Percentiles rank a stretch among this genome's conserved stretches.
These are phyloP conservation scores for Ophiostoma piceae DNA, from an alignment of 2,329 filamentous ascomycete species.

Conservation along the genomic window DNA sequence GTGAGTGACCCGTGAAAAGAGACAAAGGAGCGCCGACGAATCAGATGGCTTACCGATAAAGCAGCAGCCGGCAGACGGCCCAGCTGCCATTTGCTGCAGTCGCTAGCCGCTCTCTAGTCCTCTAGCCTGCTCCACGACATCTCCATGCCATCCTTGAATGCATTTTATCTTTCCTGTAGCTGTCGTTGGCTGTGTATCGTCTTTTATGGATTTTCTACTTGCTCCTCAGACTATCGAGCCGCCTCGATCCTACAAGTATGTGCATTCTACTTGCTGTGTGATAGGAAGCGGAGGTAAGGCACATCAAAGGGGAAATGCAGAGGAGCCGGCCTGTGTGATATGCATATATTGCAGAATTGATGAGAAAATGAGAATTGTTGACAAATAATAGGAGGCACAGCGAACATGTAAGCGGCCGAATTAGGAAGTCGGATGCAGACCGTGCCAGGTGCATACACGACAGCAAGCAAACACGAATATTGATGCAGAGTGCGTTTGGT, in stretches of 20 bases:
- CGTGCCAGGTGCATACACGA: not conserved
- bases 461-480: not conserved
- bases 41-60: conserved; percentile 18
- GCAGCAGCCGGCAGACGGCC: not conserved
- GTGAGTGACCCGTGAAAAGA: not conserved
- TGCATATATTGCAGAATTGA: too few species aligned
- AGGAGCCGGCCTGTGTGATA: too few species aligned
- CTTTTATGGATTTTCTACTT: not conserved
- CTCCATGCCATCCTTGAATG: not conserved
- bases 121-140: not conserved
- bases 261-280: not conserved
- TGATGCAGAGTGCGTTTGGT: not conserved
- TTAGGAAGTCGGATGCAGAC: not conserved
- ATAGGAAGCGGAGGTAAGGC: not conserved
- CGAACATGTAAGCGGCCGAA: not conserved
- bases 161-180: not conserved
- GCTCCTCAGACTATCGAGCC: not conserved
- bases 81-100: not conserved
- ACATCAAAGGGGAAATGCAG: not conserved
- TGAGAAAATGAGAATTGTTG: too few species aligned
- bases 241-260: too few species aligned
- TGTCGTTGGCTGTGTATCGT: not conserved
- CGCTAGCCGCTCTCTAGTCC: not conserved
- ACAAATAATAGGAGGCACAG: not conserved
- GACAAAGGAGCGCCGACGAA: not conserved